Conservation (phyloP, 2,329 filamentous ascomycete genomes). For the Cytospora piceae region DNA sequence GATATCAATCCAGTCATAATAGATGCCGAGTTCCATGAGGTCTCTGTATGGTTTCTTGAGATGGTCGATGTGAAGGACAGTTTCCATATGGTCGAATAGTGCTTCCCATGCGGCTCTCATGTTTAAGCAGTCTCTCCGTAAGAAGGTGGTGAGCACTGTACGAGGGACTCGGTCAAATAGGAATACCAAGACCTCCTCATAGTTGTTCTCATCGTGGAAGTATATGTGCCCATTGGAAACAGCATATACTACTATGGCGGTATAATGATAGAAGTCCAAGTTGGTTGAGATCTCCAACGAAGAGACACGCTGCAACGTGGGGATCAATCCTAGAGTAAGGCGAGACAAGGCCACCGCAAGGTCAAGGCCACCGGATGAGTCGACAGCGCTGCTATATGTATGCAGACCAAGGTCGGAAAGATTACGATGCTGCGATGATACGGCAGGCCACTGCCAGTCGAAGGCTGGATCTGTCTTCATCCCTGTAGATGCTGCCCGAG, state of each 20-base stretch:
- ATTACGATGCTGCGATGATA: not conserved
- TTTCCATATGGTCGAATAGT: not conserved
- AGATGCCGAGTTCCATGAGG: not conserved
- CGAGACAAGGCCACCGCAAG: not conserved
- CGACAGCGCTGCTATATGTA: not conserved
- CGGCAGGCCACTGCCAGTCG: not conserved
- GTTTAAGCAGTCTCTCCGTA: not conserved
- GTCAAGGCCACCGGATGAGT: not conserved
- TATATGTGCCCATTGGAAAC: not conserved
- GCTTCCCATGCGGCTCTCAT: conserved; percentile 2
- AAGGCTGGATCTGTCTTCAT: not conserved
- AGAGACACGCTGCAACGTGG: not conserved
- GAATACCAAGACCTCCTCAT: not conserved
- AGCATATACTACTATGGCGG: not conserved
- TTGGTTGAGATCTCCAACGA: not conserved
- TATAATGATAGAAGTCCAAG: not conserved
- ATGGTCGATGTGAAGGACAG: not conserved
- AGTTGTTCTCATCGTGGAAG: not conserved
- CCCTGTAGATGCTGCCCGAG: not conserved
- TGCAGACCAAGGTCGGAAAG: not conserved
- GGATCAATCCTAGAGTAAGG: not conserved
- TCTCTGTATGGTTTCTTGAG: not conserved
- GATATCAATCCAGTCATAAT: conserved; percentile 1
- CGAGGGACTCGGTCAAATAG: not conserved
- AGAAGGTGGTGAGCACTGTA: not conserved